These are phyloP conservation scores for Penicillium capsulatum DNA, from an alignment of 2,329 filamentous ascomycete genomes.

Conservation along the genomic window DNA sequence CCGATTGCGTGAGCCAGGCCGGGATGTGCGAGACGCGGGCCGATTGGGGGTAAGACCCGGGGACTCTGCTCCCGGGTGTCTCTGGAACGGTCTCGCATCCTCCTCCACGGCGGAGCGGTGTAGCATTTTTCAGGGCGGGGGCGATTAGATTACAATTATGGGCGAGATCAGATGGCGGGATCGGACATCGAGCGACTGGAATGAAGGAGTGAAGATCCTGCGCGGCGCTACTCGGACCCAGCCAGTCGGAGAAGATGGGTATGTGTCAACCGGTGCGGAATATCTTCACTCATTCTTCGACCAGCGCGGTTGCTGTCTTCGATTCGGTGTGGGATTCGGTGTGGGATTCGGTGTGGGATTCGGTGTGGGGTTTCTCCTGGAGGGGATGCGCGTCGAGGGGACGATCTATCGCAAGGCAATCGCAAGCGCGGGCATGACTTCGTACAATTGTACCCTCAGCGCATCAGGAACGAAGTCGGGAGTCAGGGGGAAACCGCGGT, in stretches of 20 bases:
- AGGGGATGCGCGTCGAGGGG: not conserved
- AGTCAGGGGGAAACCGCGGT: constrained; percentile 13
- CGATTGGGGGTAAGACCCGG: constrained; percentile 13
- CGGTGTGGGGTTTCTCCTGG: not conserved
- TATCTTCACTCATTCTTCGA: constrained; percentile 15
- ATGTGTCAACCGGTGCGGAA: constrained; percentile 4
- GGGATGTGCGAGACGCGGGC: constrained; percentile 20
- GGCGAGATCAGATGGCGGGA: constrained; percentile 1
- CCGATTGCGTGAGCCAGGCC: constrained; percentile 18
- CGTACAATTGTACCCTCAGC: constrained; percentile 4
- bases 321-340: not conserved
- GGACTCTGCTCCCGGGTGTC: constrained; percentile 16
- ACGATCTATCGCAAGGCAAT: constrained; percentile 11
- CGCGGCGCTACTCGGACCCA: constrained; percentile 6
- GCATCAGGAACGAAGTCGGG: not conserved
- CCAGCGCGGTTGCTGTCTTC: not conserved
- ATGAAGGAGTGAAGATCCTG: not conserved
- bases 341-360: constrained; percentile 1
- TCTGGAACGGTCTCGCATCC: constrained; percentile 21
- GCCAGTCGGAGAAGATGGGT: constrained; percentile 4
- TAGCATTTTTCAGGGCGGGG: constrained; percentile 18
- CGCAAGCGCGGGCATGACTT: constrained; percentile 7
- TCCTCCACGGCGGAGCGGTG: constrained; percentile 23
- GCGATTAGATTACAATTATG: constrained; percentile 1
- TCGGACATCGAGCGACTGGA: constrained; percentile 5